A percentile compares a stretch with the other conserved stretches of the same genome.
Conservation (phyloP, 2,329 filamentous ascomycete species). For the Beauveria bassiana region DNA sequence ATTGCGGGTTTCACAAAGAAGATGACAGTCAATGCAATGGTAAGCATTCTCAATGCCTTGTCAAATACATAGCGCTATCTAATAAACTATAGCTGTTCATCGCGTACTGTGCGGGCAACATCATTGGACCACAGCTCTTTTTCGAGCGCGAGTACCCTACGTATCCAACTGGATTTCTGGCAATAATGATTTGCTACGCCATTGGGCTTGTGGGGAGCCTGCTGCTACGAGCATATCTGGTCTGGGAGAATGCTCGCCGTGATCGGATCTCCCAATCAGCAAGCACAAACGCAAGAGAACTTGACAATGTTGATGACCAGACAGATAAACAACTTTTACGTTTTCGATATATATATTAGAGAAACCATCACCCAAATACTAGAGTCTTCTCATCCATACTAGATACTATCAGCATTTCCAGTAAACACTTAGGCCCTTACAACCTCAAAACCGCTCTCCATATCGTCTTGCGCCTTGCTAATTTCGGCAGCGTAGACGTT, state of each 20-base stretch:
- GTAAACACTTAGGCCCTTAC: not conserved
- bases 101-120: constrained; percentile 53
- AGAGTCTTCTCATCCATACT: not conserved
- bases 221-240: constrained; percentile 43
- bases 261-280: constrained; percentile 21
- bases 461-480: not conserved
- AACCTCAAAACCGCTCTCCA: not conserved
- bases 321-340: not conserved
- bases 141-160: constrained; percentile 46
- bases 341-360: not conserved
- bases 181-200: constrained; percentile 53
- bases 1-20: constrained; percentile 55
- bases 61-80: not conserved
- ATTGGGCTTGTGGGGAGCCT: constrained; percentile 35
- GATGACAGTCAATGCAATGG: constrained; percentile 35
- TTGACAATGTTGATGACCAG: not conserved
- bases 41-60: too few species aligned
- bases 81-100: constrained; percentile 36
- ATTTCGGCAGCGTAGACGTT: not conserved
- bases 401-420: not conserved
- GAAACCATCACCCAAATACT: too few species aligned
- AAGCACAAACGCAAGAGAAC: not conserved
- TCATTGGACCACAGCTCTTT: constrained; percentile 54
- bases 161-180: constrained; percentile 54
- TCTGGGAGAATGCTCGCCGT: constrained; percentile 44